These are phyloP conservation scores for Sodiomyces alkalinus DNA, from an alignment of 2,329 filamentous ascomycete genomes.

Conservation along the genomic window DNA sequence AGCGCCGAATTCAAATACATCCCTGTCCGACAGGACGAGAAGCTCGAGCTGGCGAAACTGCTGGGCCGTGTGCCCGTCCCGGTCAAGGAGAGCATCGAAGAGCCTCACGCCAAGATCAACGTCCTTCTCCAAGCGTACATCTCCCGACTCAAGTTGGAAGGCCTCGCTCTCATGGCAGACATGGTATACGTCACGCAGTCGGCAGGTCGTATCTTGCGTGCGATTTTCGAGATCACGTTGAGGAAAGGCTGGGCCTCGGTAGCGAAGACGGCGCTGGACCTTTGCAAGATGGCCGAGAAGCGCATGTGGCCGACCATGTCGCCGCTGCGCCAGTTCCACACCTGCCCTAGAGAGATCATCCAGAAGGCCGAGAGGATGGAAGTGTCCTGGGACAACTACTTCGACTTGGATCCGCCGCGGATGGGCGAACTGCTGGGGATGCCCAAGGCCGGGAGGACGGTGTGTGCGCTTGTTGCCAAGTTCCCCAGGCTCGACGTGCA, in stretches of 20 bases:
- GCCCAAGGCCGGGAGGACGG: slow-evolving; percentile 71
- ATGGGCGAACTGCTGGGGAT: slow-evolving; percentile 92
- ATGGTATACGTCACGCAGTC: slow-evolving; percentile 98
- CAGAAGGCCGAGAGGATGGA: slow-evolving; percentile 91
- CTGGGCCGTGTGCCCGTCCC: slow-evolving; percentile 83
- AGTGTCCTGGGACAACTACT: slow-evolving; percentile 85
- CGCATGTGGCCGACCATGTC: slow-evolving; percentile 99
- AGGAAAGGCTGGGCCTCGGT: slow-evolving; percentile 95
- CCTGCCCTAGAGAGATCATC: slow-evolving; percentile 70
- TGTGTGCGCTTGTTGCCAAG: slow-evolving; percentile 77
- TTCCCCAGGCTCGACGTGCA: slow-evolving; percentile 89
- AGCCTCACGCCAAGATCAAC: slow-evolving; percentile 95
- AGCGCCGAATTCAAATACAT: slow-evolving; percentile 99
- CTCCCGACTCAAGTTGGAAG: slow-evolving; percentile 83
- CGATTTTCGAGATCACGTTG: slow-evolving; percentile 92
- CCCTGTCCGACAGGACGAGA: slow-evolving; percentile 92
- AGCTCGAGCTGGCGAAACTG: slow-evolving; percentile 86
- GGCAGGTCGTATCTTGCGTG: slow-evolving; percentile 85
- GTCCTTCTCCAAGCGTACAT: slow-evolving; percentile 94
- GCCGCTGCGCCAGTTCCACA: slow-evolving; percentile 77
- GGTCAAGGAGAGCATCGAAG: slow-evolving; percentile 94
- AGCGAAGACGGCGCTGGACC: slow-evolving; percentile 77
- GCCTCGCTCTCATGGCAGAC: slow-evolving; percentile 91
- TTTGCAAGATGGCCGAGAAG: slow-evolving; percentile 99
- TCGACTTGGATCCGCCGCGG: slow-evolving; percentile 86